These are phyloP conservation scores for Coniophora puteana DNA, from an alignment of 1,284 basidiomycete genomes.

Conservation along the genomic window DNA sequence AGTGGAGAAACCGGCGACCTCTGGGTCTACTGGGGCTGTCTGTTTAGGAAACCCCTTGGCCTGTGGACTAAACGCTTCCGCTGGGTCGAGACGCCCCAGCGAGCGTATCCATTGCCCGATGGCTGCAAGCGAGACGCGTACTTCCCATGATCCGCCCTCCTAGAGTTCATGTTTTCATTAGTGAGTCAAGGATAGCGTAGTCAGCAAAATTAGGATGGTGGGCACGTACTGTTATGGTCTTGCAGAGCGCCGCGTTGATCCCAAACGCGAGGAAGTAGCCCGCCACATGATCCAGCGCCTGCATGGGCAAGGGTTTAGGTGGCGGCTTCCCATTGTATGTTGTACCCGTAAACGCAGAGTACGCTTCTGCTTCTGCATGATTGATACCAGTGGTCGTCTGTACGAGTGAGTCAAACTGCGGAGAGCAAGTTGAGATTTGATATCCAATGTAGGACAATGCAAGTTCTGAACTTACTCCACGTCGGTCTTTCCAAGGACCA, in stretches of 20 bases:
- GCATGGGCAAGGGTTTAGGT: constrained; percentile 55
- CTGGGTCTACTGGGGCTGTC: constrained; percentile 28
- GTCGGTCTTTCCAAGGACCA: constrained; percentile 53
- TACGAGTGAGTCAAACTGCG: constrained; percentile 63
- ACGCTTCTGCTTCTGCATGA: constrained; percentile 50
- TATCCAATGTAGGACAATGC: background rate
- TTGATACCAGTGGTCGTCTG: constrained; percentile 68
- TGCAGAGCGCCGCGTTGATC: constrained; percentile 51
- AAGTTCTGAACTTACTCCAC: constrained; percentile 37
- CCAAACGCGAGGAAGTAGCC: constrained; percentile 61
- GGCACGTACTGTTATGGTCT: constrained; percentile 44
- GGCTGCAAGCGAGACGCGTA: constrained; percentile 54
- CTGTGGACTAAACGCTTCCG: constrained; percentile 37
- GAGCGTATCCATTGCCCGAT: constrained; percentile 56
- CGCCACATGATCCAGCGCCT: constrained; percentile 61
- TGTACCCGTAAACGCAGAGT: constrained; percentile 26
- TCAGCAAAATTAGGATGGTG: no score
- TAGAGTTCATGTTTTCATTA: constrained; percentile 17
- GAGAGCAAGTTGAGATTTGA: background rate
- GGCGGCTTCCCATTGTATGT: constrained; percentile 13
- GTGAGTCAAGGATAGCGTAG: background rate
- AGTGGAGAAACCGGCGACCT: constrained; percentile 31
- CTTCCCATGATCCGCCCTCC: constrained; percentile 64
- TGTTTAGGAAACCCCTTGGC: constrained; percentile 34
- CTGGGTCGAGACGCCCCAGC: constrained; percentile 42